Conservation (phyloP, 352 stramenopile genomes). For the Phytophthora cactorum region DNA sequence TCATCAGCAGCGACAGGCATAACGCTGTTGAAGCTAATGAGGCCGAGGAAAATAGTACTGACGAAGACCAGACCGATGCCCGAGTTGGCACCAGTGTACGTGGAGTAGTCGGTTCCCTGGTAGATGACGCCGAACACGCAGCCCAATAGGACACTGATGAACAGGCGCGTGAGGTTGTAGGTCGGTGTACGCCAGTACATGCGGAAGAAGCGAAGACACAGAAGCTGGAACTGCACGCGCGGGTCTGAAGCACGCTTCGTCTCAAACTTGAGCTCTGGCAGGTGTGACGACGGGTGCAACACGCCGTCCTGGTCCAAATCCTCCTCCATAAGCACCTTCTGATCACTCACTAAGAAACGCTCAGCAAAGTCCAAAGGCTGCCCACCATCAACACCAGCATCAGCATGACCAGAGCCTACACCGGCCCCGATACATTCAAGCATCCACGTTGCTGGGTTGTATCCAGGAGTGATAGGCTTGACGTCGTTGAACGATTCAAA, state of each 20-base stretch:
- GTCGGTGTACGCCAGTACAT: conserved; percentile 73
- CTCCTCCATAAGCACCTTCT: conserved; percentile 45
- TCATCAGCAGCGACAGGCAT: conserved; percentile 83
- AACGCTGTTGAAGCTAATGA: conserved; percentile 81
- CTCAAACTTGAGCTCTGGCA: conserved; percentile 47
- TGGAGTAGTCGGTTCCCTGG: conserved; percentile 54
- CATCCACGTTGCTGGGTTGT: conserved; percentile 50
- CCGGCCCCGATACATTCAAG: conserved; percentile 24
- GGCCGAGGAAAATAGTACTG: conserved; percentile 76
- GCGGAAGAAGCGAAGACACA: conserved; percentile 60
- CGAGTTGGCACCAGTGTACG: conserved; percentile 44
- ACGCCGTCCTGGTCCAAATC: conserved; percentile 53
- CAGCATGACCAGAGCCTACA: conserved; percentile 32
- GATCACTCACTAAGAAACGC: conserved; percentile 45
- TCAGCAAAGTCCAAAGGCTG: conserved; percentile 16
- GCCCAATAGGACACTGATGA: conserved; percentile 69
- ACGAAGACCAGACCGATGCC: conserved; percentile 82
- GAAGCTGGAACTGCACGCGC: conserved; percentile 36
- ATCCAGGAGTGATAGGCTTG: conserved; percentile 53
- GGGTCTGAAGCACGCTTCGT: conserved; percentile 40
- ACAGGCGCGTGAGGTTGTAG: conserved; percentile 87
- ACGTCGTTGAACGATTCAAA: conserved; percentile 60
- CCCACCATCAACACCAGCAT: conserved; percentile 20
- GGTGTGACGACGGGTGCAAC: conserved; percentile 25
- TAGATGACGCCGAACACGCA: conserved; percentile 84